phyloP scores from a whole-genome alignment of 192 early-diverging fungal genomes.

The Entomortierella beljakovae region DNA sequence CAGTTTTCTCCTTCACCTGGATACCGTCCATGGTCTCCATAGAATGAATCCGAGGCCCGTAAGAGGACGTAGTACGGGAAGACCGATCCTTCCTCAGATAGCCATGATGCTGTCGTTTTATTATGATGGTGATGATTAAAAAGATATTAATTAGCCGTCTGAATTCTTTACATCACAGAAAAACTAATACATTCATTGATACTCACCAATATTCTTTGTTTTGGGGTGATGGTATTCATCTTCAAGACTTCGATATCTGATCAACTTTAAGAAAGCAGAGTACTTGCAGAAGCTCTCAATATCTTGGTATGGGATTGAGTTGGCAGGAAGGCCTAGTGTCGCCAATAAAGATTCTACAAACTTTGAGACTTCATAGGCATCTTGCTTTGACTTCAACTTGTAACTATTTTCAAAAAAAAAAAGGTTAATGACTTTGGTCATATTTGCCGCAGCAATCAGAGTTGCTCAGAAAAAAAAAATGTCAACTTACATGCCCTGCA shows the following conservation, averaged over 20 bases:
- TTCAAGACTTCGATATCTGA: conserved; percentile 69
- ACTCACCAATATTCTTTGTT: conserved; percentile 63
- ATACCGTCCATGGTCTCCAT: conserved; percentile 63
- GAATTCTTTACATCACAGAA: neutral
- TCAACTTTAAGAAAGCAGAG: conserved; percentile 73
- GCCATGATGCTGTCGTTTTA: conserved; percentile 55
- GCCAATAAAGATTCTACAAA: conserved; percentile 62
- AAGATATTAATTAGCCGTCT: too few relatives aligned
- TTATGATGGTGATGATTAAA: too few relatives aligned
- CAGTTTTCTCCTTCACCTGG: conserved; percentile 70
- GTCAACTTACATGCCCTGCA: conserved; percentile 83
- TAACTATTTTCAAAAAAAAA: conserved; percentile 60
- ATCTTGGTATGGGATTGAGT: conserved; percentile 69
- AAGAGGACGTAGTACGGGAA: conserved; percentile 73
- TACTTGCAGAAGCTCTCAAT: conserved; percentile 90
- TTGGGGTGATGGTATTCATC: conserved; percentile 65
- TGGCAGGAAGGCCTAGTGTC: conserved; percentile 59
- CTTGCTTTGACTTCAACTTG: conserved; percentile 81
- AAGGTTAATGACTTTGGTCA: neutral
- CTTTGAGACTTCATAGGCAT: conserved; percentile 62
- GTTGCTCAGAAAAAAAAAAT: neutral
- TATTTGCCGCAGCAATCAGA: neutral
- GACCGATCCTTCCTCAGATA: conserved; percentile 64
- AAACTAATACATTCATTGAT: neutral
- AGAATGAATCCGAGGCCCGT: conserved; percentile 75